A percentile compares a stretch with the other conserved stretches of the same genome.
Conservation (phyloP, 148 eudicot species). For the Rhododendron ferrugineum region DNA sequence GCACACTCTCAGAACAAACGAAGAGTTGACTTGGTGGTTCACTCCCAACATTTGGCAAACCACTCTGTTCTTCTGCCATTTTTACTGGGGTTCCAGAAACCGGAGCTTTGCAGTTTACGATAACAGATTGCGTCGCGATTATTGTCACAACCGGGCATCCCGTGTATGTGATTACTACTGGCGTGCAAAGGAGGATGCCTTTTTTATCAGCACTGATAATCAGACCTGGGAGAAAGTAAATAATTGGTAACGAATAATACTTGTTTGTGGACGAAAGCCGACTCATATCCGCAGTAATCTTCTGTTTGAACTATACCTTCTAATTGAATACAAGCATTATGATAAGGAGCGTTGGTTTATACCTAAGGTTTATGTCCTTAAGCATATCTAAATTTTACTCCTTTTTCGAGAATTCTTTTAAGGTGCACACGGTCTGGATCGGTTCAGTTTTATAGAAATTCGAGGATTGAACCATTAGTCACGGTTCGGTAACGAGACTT, state of each 20-base stretch:
- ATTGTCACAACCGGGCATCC: not conserved
- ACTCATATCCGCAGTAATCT: not conserved
- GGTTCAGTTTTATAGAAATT: too few relatives aligned
- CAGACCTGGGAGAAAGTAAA: not conserved
- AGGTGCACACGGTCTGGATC: too few relatives aligned
- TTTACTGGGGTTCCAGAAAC: not conserved
- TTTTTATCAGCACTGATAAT: not conserved
- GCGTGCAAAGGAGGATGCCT: not conserved
- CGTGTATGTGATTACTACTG: not conserved
- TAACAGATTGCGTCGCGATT: too few relatives aligned
- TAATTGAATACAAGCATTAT: not conserved
- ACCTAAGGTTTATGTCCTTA: not conserved
- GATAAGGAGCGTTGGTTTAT: not conserved
- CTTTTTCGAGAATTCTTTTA: too few relatives aligned
- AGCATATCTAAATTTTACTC: not conserved
- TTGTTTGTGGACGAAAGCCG: not conserved
- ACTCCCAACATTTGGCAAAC: not conserved
- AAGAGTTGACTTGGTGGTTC: not conserved
- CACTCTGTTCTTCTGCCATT: not conserved
- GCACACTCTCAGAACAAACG: not conserved
- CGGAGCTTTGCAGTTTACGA: not conserved
- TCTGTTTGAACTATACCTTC: not conserved
- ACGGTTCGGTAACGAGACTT: too few relatives aligned
- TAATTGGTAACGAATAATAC: not conserved
- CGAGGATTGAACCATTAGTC: too few relatives aligned